These are phyloP conservation scores for Apiospora rasikravindrae DNA, from an alignment of 2,329 filamentous ascomycete genomes.

Conservation along the genomic window DNA sequence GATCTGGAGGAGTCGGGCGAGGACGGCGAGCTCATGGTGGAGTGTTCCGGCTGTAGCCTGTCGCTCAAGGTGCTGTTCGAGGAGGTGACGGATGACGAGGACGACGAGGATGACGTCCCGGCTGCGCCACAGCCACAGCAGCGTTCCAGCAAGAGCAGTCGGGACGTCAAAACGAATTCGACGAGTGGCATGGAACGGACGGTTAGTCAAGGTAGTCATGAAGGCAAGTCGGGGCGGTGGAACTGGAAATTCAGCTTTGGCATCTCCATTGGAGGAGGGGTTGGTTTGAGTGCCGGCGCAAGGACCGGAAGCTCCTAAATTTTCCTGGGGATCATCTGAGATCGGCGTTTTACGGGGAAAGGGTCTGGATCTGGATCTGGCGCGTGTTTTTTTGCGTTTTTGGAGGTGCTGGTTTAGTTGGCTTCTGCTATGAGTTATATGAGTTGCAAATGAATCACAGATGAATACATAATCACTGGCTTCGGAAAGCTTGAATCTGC, in stretches of 20 bases:
- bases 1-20: constrained; percentile 65
- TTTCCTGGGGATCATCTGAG: neutral
- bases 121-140: constrained; percentile 16
- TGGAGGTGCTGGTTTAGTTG: neutral
- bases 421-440: neutral
- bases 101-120: constrained; percentile 27
- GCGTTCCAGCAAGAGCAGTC: constrained; percentile 9
- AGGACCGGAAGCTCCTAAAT: neutral
- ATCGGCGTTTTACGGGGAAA: neutral
- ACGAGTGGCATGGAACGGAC: constrained; percentile 24
- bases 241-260: constrained; percentile 37
- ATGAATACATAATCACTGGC: neutral
- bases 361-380: neutral
- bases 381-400: neutral
- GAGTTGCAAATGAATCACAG: neutral
- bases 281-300: constrained; percentile 17
- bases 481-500: constrained; percentile 19
- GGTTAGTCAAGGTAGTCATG: constrained; percentile 25
- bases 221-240: constrained; percentile 25
- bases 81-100: constrained; percentile 49
- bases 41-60: constrained; percentile 69
- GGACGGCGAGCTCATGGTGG: constrained; percentile 66
- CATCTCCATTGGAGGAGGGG: constrained; percentile 30
- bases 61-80: constrained; percentile 71
- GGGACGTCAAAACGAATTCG: constrained; percentile 7